phyloP scores from a whole-genome alignment of 1,139 yeast genomes.

The Fermentozyma sake region DNA sequence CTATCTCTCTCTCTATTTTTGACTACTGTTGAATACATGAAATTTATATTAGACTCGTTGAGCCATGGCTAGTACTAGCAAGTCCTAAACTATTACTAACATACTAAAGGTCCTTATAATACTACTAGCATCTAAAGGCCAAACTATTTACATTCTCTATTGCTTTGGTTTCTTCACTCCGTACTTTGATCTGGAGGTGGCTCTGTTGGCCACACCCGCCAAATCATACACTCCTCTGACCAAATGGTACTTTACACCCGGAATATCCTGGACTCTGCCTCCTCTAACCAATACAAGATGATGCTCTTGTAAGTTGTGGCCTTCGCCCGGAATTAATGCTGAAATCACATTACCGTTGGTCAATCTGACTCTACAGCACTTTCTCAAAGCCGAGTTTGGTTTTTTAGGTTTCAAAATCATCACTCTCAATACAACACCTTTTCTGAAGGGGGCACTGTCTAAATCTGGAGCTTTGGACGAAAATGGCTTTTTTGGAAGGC shows the following conservation, averaged over 20 bases:
- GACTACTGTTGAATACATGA: no score
- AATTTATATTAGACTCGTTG: no score
- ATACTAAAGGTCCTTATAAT: no score
- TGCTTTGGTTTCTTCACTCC: conserved; percentile 86
- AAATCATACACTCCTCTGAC: conserved; percentile 93
- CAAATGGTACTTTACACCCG: conserved; percentile 94
- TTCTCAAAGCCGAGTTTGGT: conserved; percentile 97
- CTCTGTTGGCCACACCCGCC: conserved; percentile 92
- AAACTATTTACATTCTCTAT: conserved; percentile 2
- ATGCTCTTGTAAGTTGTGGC: conserved; percentile 98
- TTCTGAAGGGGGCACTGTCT: conserved; percentile 74
- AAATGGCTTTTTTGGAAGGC: conserved; percentile 46
- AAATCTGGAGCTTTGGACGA: conserved; percentile 73
- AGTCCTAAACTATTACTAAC: no score
- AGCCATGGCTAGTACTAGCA: no score
- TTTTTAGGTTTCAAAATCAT: conserved; percentile 96
- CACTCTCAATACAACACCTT: conserved; percentile 92
- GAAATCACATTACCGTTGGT: conserved; percentile 86
- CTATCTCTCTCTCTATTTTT: no score
- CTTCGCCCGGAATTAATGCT: conserved; percentile 97
- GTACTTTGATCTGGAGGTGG: conserved; percentile 84
- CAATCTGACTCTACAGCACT: conserved; percentile 91
- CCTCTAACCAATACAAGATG: conserved; percentile 95
- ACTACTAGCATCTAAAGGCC: not conserved
- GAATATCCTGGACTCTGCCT: conserved; percentile 96